A percentile compares a stretch with the other conserved stretches of the same genome.
phyloP scores from a whole-genome alignment of 1,284 basidiomycete genomes.

The Vanrija pseudolonga region DNA sequence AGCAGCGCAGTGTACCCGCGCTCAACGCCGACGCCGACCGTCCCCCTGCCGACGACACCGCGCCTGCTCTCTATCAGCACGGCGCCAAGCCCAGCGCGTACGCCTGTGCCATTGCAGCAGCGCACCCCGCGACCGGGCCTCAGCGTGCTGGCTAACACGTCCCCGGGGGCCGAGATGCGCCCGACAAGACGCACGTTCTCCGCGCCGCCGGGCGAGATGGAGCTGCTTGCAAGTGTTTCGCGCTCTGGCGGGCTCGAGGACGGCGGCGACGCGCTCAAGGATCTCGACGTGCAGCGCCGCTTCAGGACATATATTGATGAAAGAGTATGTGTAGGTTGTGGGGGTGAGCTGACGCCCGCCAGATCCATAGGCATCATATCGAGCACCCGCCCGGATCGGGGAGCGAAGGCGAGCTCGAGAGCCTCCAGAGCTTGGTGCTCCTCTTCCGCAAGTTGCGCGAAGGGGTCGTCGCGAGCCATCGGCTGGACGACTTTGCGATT shows the following conservation, averaged over 20 bases:
- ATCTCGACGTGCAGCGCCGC: conserved; percentile 34
- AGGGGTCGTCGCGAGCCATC: conserved; percentile 41
- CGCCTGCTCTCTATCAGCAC: too few species aligned
- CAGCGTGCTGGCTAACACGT: not conserved
- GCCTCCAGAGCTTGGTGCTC: conserved; percentile 40
- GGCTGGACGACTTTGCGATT: conserved; percentile 43
- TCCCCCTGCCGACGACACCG: too few species aligned
- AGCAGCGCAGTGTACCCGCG: too few species aligned
- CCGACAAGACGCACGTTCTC: not conserved
- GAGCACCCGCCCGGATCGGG: not conserved
- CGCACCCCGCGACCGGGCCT: too few species aligned
- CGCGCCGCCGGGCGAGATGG: conserved; percentile 27
- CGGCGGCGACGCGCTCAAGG: conserved; percentile 47
- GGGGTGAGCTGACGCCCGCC: not conserved
- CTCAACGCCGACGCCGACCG: too few species aligned
- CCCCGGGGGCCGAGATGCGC: not conserved
- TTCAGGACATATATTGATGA: conserved; percentile 44
- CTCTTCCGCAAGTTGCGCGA: conserved; percentile 47
- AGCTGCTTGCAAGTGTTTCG: conserved; percentile 37
- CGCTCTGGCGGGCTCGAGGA: conserved; percentile 42
- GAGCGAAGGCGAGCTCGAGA: conserved; percentile 31
- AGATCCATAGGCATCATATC: conserved; percentile 9
- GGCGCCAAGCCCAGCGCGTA: too few species aligned
- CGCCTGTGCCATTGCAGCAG: too few species aligned
- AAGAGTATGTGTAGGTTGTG: conserved; percentile 20